phyloP scores from a whole-genome alignment of 2,329 filamentous ascomycete species.

The Penicillium sp. region DNA sequence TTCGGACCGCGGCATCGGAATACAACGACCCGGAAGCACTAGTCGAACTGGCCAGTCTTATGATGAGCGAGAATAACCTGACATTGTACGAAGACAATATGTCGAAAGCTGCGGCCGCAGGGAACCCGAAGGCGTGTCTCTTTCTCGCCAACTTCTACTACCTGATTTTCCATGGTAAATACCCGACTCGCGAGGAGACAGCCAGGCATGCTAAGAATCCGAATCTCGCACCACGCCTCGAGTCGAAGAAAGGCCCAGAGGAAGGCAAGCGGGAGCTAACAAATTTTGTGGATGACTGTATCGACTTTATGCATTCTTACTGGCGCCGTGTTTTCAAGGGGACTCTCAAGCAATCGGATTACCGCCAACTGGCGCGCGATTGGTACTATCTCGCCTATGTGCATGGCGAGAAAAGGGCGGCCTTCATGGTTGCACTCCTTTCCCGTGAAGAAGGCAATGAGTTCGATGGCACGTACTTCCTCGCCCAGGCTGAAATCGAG shows the following conservation, averaged over 20 bases:
- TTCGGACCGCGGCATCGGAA: constrained; percentile 27
- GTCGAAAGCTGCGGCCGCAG: constrained; percentile 32
- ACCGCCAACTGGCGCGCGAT: constrained; percentile 30
- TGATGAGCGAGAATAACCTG: constrained; percentile 24
- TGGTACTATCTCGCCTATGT: constrained; percentile 35
- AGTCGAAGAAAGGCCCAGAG: no score
- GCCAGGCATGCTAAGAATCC: no score
- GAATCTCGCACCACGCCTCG: background rate
- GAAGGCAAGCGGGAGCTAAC: no score
- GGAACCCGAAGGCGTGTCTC: constrained; percentile 30
- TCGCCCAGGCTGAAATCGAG: constrained; percentile 12
- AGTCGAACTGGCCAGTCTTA: constrained; percentile 25
- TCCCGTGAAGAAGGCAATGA: constrained; percentile 25
- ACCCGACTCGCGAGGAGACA: constrained; percentile 24
- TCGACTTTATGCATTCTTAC: no score
- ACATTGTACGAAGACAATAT: constrained; percentile 38
- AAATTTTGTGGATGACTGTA: no score
- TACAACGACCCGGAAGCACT: constrained; percentile 34
- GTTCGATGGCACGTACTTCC: constrained; percentile 14
- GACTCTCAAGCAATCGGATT: constrained; percentile 22
- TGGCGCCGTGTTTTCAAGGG: no score
- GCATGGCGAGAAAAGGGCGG: constrained; percentile 21
- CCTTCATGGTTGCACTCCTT: constrained; percentile 31
- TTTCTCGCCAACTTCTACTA: constrained; percentile 40
- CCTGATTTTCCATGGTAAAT: constrained; percentile 27